phyloP scores from a whole-genome alignment of 2,329 filamentous ascomycete species.

The Rhytidhysteron rufulum region DNA sequence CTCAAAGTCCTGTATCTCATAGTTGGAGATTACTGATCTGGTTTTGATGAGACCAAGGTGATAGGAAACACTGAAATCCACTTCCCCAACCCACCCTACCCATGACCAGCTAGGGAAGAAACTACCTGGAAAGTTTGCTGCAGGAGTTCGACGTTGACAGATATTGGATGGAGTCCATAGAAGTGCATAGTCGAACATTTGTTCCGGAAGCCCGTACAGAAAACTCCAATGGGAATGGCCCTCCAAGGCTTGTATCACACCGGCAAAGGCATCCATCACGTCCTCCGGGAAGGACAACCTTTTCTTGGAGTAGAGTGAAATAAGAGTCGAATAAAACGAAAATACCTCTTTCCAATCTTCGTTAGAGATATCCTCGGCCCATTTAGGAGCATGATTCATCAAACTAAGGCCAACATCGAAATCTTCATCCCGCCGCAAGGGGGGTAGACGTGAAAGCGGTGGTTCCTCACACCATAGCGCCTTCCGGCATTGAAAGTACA shows the following conservation, averaged over 20 bases:
- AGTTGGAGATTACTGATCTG: neutral
- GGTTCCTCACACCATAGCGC: constrained; percentile 1
- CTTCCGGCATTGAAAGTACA: constrained; percentile 1
- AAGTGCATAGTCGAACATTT: constrained; percentile 1
- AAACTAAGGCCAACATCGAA: neutral
- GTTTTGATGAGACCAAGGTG: neutral
- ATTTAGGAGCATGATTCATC: neutral
- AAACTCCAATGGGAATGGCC: neutral
- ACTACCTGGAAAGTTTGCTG: constrained; percentile 8
- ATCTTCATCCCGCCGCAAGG: neutral
- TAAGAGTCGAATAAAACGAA: neutral
- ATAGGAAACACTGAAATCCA: neutral
- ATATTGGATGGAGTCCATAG: neutral
- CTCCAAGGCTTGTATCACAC: neutral
- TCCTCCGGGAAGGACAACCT: neutral
- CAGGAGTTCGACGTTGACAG: neutral
- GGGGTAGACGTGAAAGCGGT: neutral
- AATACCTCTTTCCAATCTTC: neutral
- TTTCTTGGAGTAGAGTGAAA: constrained; percentile 1
- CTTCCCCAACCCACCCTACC: constrained; percentile 1
- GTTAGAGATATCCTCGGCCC: neutral
- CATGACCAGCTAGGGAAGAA: constrained; percentile 1
- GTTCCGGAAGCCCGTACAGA: neutral
- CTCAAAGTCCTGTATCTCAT: neutral
- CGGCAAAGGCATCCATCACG: constrained; percentile 1